These are phyloP conservation scores for Aspergillus sp. DNA, from an alignment of 2,329 filamentous ascomycete genomes.

Conservation along the genomic window DNA sequence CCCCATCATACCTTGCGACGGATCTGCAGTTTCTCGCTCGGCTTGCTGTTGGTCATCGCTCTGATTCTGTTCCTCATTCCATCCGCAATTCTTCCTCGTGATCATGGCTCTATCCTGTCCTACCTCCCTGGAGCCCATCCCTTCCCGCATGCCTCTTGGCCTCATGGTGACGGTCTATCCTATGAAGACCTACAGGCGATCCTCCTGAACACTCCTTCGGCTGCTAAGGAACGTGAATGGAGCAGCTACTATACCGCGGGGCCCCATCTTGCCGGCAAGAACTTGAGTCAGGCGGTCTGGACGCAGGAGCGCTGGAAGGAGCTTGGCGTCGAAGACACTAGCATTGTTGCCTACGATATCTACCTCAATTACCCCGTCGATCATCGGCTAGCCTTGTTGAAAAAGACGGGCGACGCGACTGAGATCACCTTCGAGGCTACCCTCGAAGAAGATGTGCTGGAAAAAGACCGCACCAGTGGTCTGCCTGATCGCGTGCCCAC, in stretches of 20 bases:
- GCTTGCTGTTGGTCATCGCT: conserved; percentile 36
- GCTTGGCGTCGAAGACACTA: conserved; percentile 60
- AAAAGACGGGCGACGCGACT: conserved; percentile 43
- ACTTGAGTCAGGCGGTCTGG: conserved; percentile 74
- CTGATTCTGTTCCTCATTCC: conserved; percentile 44
- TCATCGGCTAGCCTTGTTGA: conserved; percentile 66
- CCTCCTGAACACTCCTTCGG: conserved; percentile 54
- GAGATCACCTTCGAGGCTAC: conserved; percentile 74
- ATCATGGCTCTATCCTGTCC: conserved; percentile 37
- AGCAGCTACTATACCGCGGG: conserved; percentile 76
- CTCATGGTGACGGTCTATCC: conserved; percentile 45
- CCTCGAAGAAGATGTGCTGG: conserved; percentile 78
- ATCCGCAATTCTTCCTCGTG: conserved; percentile 35
- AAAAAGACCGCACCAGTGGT: conserved; percentile 77
- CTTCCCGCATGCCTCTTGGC: conserved; percentile 41
- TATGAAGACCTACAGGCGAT: conserved; percentile 57
- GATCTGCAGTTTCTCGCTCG: conserved; percentile 41
- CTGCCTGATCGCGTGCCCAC: conserved; percentile 74
- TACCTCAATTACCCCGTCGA: conserved; percentile 76
- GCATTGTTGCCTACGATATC: conserved; percentile 69
- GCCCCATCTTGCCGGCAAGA: conserved; percentile 73
- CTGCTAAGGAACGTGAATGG: conserved; percentile 65
- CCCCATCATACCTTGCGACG: conserved; percentile 43
- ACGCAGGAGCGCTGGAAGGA: conserved; percentile 71
- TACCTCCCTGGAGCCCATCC: conserved; percentile 41